A percentile compares a stretch with the other conserved stretches of the same genome.
Conservation (phyloP, 2,329 filamentous ascomycete species). For the Colletotrichum caudatum region DNA sequence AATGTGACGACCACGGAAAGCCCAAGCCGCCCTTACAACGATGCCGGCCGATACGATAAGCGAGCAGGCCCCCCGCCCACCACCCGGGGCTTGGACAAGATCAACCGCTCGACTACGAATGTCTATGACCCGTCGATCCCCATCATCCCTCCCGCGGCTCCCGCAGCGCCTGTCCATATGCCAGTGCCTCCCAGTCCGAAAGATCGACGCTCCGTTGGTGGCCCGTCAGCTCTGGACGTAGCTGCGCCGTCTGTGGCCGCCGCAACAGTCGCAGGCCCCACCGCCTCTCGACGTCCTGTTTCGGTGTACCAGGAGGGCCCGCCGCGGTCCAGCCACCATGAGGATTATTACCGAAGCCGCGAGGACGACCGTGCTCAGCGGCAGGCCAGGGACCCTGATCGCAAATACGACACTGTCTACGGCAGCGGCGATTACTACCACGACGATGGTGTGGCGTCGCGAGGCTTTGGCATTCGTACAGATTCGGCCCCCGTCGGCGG, state of each 20-base stretch:
- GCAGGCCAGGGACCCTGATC: slow-evolving; percentile 56
- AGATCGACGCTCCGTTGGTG: slow-evolving; percentile 44
- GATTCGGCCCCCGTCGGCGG: slow-evolving; percentile 50
- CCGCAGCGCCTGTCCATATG: slow-evolving; percentile 47
- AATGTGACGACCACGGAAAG: slow-evolving; percentile 47
- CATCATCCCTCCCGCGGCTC: slow-evolving; percentile 58
- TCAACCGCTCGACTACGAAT: slow-evolving; percentile 60
- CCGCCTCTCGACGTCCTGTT: slow-evolving; percentile 56
- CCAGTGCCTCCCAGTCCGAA: slow-evolving; percentile 53
- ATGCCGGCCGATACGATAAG: slow-evolving; percentile 53
- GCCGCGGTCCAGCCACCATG: slow-evolving; percentile 57
- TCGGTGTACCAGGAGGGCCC: slow-evolving; percentile 66
- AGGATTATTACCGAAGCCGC: slow-evolving; percentile 62
- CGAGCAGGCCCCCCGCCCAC: slow-evolving; percentile 72
- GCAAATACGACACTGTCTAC: slow-evolving; percentile 50
- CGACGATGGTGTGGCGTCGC: slow-evolving; percentile 59
- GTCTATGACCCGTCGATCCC: slow-evolving; percentile 63
- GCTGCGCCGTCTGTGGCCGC: slow-evolving; percentile 31
- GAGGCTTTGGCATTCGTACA: slow-evolving; percentile 66
- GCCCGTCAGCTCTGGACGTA: slow-evolving; percentile 30
- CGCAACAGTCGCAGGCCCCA: slow-evolving; percentile 44
- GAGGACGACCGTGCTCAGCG: slow-evolving; percentile 61
- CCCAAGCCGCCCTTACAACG: slow-evolving; percentile 47
- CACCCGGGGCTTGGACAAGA: slow-evolving; percentile 78
- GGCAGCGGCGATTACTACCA: slow-evolving; percentile 54